Evolutionary conservation across 2,329 filamentous ascomycete genomes (phyloP), one percentile per base, ranked within the genome.

Genomic region (Neonectria coccinea): DNA sequence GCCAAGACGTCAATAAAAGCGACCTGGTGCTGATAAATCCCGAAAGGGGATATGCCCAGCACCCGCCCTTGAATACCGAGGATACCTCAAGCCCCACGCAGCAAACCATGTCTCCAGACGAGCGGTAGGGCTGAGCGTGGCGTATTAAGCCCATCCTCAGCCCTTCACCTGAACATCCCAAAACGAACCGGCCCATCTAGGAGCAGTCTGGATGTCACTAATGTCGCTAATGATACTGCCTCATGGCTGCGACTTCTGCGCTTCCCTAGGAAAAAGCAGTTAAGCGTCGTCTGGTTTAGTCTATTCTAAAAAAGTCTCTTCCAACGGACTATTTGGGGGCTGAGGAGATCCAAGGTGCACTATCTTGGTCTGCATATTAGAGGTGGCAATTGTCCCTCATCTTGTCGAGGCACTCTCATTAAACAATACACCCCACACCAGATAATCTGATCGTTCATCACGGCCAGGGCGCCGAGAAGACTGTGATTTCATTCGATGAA

Each of bases 71-170:
- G 16, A n/a, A 14, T 8, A 18, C 2, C 8, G 27, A 31, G 27
- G 8, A 22, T 18, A 18, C 27, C 3, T 27, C 7, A 7, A 48
- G 16, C 11, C 7, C 5, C 16, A 11, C 14, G 20, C 5, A 45
- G 18, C 11, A n/a, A 12, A 39, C 36, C 14, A 8, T 39, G 10
- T 33, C 6, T 42, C n/a, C 10, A 25, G 45, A 48, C 22, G 12
- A 31, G 8, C 47, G 16, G 47, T 31, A 50, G 47, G 47, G 47
- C 47, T 50, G 47, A 50, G 4, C 9, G 47, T 50, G 47, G 25
- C 25, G 47, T 29, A 50, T 31, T 50, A 29, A 31, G 47, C 27
- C 47, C 29, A n/a, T 18, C 25, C 47, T 50, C 25, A 50, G 25
- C 47, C 47, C 8, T 50, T 50, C 47, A 14, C 6, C 20, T 50